Evolutionary conservation across 2,329 filamentous ascomycete species (phyloP), one percentile per base, ranked within the genome.

Genomic region (Ascocoryne sarcoides): DNA sequence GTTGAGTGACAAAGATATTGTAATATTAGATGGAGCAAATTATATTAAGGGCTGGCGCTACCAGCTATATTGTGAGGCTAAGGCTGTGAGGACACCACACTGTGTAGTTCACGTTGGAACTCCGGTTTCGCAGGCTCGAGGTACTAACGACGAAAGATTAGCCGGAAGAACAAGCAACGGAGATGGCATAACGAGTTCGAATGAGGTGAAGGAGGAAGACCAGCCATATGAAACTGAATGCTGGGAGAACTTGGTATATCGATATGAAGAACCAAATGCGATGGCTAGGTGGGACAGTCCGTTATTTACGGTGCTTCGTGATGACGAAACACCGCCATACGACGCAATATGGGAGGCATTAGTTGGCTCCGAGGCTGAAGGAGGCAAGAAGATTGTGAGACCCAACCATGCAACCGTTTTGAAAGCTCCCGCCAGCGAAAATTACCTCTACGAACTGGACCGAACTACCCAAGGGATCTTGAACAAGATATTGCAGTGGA

Each of bases 41-140:
- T 93, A 92, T 63, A 93, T 93, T 65, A 92, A 92, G 62, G 86
- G 85, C 28, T 92, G 84, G 75, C 73, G 86, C 36, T 93, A 93
- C 60, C 85, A 93, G 67, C 68, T 93, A 16, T 82, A 82, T 61
- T 90, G 85, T 65, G 85, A 92, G 63, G 78, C 85, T 28, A 92
- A 92, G 63, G 85, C 85, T 35, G 65, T 84, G 39, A 68, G 79
- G 47, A 92, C 85, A 3, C 76, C 82, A 3, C 83, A 75, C 61
- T 88, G 82, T 54, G 76, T 92, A 42, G 66, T 92, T 47, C 77
- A 80, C 60, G 66, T 82, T 32, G 77, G 77, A 0, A 76, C 73
- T 47, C 56, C 65, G 8, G 61, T 65, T 3, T 73, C 77, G n/a
- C 60, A 60, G 45, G 73, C 76, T 2, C 62, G 61, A 45, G 59